phyloP scores from a whole-genome alignment of 2,329 filamentous ascomycete species.

The Polychaeton citri region DNA sequence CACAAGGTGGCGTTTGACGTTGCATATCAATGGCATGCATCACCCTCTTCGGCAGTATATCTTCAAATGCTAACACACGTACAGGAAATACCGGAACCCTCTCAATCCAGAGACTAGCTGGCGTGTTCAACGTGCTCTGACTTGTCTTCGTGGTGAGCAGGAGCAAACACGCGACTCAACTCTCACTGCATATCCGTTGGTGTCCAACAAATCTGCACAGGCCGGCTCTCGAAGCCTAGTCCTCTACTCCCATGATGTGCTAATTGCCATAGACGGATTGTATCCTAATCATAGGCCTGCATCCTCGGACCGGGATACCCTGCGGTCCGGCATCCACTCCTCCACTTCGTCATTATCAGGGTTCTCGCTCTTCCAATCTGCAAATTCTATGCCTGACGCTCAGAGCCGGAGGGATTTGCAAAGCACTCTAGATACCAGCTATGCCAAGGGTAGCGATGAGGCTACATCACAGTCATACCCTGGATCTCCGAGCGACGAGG shows the following conservation, averaged over 20 bases:
- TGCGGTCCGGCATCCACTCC: conserved; percentile 32
- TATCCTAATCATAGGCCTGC: conserved; percentile 62
- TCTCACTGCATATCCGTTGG: too few species aligned
- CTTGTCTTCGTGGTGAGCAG: too few species aligned
- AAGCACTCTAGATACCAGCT: too few species aligned
- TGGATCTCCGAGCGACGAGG: too few species aligned
- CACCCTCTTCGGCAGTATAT: conserved; percentile 1
- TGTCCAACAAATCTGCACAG: too few species aligned
- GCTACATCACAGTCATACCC: too few species aligned
- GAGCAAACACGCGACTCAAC: too few species aligned
- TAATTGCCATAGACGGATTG: conserved; percentile 68
- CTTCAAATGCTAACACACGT: conserved; percentile 12
- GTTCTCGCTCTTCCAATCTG: conserved; percentile 34
- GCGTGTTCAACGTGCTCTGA: conserved; percentile 44
- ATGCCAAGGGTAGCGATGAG: too few species aligned
- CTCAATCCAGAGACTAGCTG: conserved; percentile 49
- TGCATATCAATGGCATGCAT: conserved; percentile 51
- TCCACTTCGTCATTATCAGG: conserved; percentile 37
- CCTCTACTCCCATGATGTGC: conserved; percentile 56
- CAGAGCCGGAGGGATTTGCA: too few species aligned
- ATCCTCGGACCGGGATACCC: conserved; percentile 31
- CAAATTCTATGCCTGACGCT: conserved; percentile 2
- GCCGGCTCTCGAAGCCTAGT: too few species aligned
- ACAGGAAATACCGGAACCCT: conserved; percentile 46
- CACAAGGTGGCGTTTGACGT: conserved; percentile 70